Evolutionary conservation across 176 grass and related monocot species (phyloP).

Genomic region (Triticum monococcum): DNA sequence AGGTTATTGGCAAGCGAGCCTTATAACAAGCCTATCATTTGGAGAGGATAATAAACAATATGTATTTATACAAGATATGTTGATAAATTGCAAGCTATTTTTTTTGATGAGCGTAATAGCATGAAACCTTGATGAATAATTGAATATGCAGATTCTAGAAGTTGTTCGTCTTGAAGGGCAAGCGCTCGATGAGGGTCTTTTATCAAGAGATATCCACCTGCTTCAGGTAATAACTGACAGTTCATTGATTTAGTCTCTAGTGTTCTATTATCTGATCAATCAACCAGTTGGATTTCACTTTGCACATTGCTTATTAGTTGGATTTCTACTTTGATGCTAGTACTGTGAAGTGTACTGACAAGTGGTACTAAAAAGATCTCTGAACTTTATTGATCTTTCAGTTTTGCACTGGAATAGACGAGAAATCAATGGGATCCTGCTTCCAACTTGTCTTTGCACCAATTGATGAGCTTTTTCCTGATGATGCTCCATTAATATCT

Average conservation of each 20-base stretch:
- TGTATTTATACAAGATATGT: background rate
- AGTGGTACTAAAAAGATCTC: background rate
- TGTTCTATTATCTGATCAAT: background rate
- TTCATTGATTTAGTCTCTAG: background rate
- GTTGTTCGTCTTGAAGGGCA: slow-evolving; percentile 96
- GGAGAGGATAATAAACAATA: background rate
- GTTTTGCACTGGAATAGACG: slow-evolving; percentile 94
- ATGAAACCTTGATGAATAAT: slow-evolving; percentile 1
- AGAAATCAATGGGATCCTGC: slow-evolving; percentile 92
- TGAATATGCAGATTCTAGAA: slow-evolving; percentile 70
- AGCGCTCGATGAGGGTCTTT: slow-evolving; percentile 62
- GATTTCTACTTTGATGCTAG: background rate
- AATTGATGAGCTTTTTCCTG: slow-evolving; percentile 94
- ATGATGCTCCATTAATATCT: slow-evolving; percentile 85
- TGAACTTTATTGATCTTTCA: slow-evolving; percentile 50
- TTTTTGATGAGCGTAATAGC: background rate
- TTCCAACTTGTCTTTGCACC: slow-evolving; percentile 98
- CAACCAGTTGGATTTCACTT: too few relatives aligned
- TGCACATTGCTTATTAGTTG: background rate
- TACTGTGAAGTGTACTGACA: background rate
- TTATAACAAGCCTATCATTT: slow-evolving; percentile 18
- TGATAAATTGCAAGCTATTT: background rate
- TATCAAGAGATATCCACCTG: slow-evolving; percentile 87
- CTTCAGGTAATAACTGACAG: slow-evolving; percentile 61
- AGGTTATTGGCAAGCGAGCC: background rate